These are phyloP conservation scores for Auxenochlorella protothecoides DNA, from an alignment of 139 green algal genomes.

Conservation along the genomic window DNA sequence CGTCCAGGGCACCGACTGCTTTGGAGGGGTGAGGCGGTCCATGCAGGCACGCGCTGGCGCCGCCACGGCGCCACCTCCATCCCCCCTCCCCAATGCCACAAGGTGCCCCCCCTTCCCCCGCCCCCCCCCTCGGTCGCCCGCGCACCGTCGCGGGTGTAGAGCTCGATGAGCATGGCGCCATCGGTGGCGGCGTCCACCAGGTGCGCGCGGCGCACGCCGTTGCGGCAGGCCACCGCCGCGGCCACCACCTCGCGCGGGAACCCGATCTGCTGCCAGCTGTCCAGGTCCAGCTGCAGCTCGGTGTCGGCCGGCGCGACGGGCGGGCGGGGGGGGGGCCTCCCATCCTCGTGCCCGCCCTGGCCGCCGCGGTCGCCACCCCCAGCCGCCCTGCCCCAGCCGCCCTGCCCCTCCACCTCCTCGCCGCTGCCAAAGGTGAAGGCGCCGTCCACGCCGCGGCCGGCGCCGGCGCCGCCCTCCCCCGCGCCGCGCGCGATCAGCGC, in stretches of 20 bases:
- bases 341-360: not conserved
- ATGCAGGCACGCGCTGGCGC: too few relatives aligned
- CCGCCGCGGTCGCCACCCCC: not conserved
- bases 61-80: too few relatives aligned
- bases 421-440: not conserved
- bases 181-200: constrained; percentile 66
- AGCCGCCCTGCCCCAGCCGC: not conserved
- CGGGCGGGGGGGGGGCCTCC: not conserved
- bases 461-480: not conserved
- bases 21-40: too few relatives aligned
- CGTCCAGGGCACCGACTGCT: too few relatives aligned
- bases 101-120: too few relatives aligned
- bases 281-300: constrained; percentile 32
- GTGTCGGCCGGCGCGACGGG: not conserved
- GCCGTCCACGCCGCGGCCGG: not conserved
- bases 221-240: constrained; percentile 29
- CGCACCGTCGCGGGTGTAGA: constrained; percentile 78
- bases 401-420: not conserved
- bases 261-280: constrained; percentile 35
- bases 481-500: constrained; percentile 22
- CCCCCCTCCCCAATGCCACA: too few relatives aligned
- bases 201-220: constrained; percentile 65
- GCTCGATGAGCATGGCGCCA: constrained; percentile 76
- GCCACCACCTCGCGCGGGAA: constrained; percentile 32
- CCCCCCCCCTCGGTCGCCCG: constrained; percentile 43